Percentiles rank a stretch among this genome's conserved stretches.
These are phyloP conservation scores for Hypoxylon sp. DNA, from an alignment of 2,329 filamentous ascomycete species.

Conservation along the genomic window DNA sequence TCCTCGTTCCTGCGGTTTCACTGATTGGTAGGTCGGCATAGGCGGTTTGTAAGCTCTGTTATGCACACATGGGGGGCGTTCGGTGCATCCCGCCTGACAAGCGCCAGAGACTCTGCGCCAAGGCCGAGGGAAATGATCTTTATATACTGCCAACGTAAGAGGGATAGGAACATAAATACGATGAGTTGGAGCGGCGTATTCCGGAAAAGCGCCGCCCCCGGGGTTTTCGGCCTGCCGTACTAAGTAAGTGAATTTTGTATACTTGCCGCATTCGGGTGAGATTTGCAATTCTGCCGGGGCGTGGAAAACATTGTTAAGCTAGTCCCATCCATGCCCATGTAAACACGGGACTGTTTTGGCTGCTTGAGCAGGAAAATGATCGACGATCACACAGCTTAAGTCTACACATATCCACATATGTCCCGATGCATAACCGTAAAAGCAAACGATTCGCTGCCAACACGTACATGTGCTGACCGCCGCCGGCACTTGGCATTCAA, in stretches of 20 bases:
- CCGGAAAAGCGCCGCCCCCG: conserved; percentile 35
- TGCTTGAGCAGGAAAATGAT: conserved; percentile 27
- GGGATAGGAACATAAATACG: conserved; percentile 6
- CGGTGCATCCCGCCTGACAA: conserved; percentile 6
- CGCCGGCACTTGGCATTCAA: conserved; percentile 33
- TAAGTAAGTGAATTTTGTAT: conserved; percentile 26
- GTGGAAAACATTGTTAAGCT: conserved; percentile 24
- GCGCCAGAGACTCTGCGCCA: background rate
- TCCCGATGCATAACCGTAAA: background rate
- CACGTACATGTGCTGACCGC: conserved; percentile 30
- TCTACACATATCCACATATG: conserved; percentile 5
- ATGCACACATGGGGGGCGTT: conserved; percentile 2
- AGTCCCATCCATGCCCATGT: conserved; percentile 3
- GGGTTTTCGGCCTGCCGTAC: conserved; percentile 23
- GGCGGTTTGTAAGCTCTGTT: background rate
- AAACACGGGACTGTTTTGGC: conserved; percentile 15
- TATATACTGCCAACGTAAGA: background rate
- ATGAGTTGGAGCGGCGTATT: conserved; percentile 6
- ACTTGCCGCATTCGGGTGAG: conserved; percentile 30
- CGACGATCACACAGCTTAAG: conserved; percentile 28
- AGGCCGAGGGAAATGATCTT: background rate
- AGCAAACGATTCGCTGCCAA: conserved; percentile 13
- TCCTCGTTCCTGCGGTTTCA: background rate
- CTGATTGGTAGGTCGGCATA: conserved; percentile 3
- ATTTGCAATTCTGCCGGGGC: conserved; percentile 26